Base-by-base conservation (phyloP, 2,329 filamentous ascomycete species). In the Ceratocystis cubensis region DNA sequence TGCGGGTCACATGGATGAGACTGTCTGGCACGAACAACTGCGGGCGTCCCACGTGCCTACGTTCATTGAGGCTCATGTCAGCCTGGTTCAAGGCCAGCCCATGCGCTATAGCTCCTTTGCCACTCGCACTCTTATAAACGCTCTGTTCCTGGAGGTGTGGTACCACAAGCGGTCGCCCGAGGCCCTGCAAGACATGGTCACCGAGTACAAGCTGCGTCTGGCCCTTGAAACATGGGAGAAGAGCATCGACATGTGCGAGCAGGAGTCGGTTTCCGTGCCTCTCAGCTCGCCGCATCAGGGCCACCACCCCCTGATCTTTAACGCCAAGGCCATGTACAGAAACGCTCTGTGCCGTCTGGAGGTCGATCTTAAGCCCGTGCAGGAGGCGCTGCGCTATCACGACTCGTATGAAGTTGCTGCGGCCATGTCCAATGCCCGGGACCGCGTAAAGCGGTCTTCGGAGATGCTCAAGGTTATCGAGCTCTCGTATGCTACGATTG, bases 401-500 rank as follows among this genome's bases (percentile, higher is more conserved):
- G 93, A 96, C 71, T 90, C 92, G 1, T 97, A 96, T 73, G 94
- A 99, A 76, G 93, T 99, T 68, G 94, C 92, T 22, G 92, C 90
- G 61, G 91, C 92, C 69, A 99, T 99, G 94, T 95, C 91, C 6
- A 88, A 91, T 70, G 92, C 93, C 63, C 87, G 93, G 70, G 91
- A 96, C 76, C 91, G 89, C 75, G 92, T 99, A 71, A 94, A 94
- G 83, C 88, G 94, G 71, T 96, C 91, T 22, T 86, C 88, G 73
- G 93, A 97, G 76, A 97, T 97, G 93, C 89, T 96, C 80, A 96
- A 96, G 78, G 92, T 97, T 72, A 96, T 99, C 69, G 88, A 97
- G 73, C 91, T 95, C 76, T 97, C 94, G 78, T 97, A 94, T 77
- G 91, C 95, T 76, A 97, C 92, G 79, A 92, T 99, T 73, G 93